These are phyloP conservation scores for Tilletia walkeri DNA, from an alignment of 1,284 basidiomycete species.

Conservation along the genomic window DNA sequence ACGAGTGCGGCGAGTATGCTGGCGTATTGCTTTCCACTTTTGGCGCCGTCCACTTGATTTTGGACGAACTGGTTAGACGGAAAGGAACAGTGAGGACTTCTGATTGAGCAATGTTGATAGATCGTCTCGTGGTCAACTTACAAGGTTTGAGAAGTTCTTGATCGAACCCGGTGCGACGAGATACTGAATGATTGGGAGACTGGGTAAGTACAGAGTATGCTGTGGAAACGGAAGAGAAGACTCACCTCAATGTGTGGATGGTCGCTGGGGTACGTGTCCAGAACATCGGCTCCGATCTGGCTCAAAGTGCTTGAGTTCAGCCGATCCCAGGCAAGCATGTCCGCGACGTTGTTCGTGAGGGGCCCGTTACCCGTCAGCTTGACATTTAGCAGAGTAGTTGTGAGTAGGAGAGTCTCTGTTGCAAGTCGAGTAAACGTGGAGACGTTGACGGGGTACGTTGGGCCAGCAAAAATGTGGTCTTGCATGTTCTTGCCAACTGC, in stretches of 20 bases:
- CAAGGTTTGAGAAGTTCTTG: slow-evolving; percentile 37
- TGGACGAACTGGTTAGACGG: background rate
- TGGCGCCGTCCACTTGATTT: slow-evolving; percentile 29
- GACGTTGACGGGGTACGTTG: slow-evolving; percentile 34
- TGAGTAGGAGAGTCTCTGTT: slow-evolving; percentile 21
- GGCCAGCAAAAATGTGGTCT: slow-evolving; percentile 44
- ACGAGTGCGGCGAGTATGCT: slow-evolving; percentile 38
- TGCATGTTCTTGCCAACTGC: slow-evolving; percentile 45
- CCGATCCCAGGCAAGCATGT: slow-evolving; percentile 39
- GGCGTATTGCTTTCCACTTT: slow-evolving; percentile 27
- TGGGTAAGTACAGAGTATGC: background rate
- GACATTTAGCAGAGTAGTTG: slow-evolving; percentile 29
- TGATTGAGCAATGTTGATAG: background rate
- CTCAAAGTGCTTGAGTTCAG: slow-evolving; percentile 31
- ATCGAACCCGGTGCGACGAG: slow-evolving; percentile 38
- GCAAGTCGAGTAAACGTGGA: background rate
- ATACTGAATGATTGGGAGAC: slow-evolving; percentile 24
- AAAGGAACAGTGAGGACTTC: background rate
- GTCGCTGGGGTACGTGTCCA: slow-evolving; percentile 32
- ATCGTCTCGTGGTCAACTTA: background rate
- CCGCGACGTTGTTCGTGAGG: slow-evolving; percentile 42
- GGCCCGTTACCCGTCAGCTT: slow-evolving; percentile 29
- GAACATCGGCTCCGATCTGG: slow-evolving; percentile 26
- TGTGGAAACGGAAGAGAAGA: background rate
- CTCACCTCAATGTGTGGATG: slow-evolving; percentile 32